Evolutionary conservation across 768 basidiomycete species (phyloP), one percentile per base, ranked within the genome.

Genomic region (Candolleomyces eurysporus): DNA sequence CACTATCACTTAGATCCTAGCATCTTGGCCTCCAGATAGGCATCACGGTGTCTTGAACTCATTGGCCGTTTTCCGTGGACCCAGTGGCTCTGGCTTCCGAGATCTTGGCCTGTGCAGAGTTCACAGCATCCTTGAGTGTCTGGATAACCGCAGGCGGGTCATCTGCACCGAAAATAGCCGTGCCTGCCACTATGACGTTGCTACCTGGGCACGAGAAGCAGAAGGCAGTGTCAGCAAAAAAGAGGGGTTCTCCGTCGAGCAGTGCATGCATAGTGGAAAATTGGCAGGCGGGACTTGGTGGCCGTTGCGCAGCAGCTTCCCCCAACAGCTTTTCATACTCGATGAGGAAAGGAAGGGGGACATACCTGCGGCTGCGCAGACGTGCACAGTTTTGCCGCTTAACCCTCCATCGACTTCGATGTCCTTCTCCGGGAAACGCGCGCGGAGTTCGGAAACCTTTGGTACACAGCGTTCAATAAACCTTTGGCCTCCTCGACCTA

Each of bases 391-490:
- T 65, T 89, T 90, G 5, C 92, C 91, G 6, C 94, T 91, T n/a
- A 99, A 91, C 43, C 97, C 97, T 36, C 97, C 97, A 72, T 99
- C 97, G 55, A 99, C 97, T 75, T 99, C 94, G 62, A 99, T 98
- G 70, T 98, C 93, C 74, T 92, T 97, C 60, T 89, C 79, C 5
- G 96, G 96, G 79, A 97, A 98, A 30, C 95, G 86, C 40, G 81
- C 79, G 16, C 97, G 90, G 60, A 98, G 86, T 71, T 97, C 93
- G 22, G 89, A 77, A 16, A 98, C 94, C 78, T 99, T 98, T 65
- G 91, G 88, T 30, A 98, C 86, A 71, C 96, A 98, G 66, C 91
- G 84, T 9, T 93, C 90, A 67, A 98, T 78, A 75, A 99, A 98
- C 74, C 96, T 98, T 73, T 99, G 97, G 4, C 97, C 97, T 32